Evolutionary conservation across 2,329 filamentous ascomycete species (phyloP).

Genomic region (Colletotrichum musae): DNA sequence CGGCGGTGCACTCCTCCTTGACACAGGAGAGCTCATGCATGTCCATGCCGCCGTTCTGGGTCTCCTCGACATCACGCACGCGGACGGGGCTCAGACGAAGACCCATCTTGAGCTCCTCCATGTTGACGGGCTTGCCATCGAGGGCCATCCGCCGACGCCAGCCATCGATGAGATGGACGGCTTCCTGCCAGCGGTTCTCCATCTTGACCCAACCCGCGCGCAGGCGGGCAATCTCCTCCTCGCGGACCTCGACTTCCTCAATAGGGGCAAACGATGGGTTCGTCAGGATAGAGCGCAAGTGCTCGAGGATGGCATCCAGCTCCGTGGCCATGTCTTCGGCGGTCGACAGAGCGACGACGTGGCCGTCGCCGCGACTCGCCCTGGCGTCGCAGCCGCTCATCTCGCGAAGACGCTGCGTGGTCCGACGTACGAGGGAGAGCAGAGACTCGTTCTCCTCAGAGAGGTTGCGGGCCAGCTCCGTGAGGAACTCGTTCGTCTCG

Average conservation of each 20-base stretch:
- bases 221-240: constrained; percentile 89
- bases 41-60: constrained; percentile 53
- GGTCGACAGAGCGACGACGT: constrained; percentile 52
- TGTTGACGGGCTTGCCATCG: constrained; percentile 78
- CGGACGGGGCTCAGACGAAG: constrained; percentile 74
- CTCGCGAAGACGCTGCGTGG: constrained; percentile 79
- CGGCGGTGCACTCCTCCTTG: constrained; percentile 51
- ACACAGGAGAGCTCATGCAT: constrained; percentile 54
- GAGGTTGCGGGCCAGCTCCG: constrained; percentile 83
- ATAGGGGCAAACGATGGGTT: constrained; percentile 97
- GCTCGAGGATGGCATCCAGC: constrained; percentile 83
- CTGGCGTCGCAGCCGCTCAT: constrained; percentile 70
- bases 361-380: constrained; percentile 45
- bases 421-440: constrained; percentile 78
- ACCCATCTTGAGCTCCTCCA: constrained; percentile 78
- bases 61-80: constrained; percentile 66
- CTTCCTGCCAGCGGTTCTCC: constrained; percentile 91
- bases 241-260: constrained; percentile 92
- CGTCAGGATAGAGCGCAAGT: constrained; percentile 86
- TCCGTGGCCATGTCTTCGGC: constrained; percentile 79
- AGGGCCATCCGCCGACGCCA: constrained; percentile 88
- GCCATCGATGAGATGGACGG: constrained; percentile 89
- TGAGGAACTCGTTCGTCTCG: constrained; percentile 93
- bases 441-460: constrained; percentile 94
- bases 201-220: constrained; percentile 93